A percentile compares a stretch with the other conserved stretches of the same genome.
Evolutionary conservation across 2,329 filamentous ascomycete genomes (phyloP).

Genomic region (Colletotrichum sp.): DNA sequence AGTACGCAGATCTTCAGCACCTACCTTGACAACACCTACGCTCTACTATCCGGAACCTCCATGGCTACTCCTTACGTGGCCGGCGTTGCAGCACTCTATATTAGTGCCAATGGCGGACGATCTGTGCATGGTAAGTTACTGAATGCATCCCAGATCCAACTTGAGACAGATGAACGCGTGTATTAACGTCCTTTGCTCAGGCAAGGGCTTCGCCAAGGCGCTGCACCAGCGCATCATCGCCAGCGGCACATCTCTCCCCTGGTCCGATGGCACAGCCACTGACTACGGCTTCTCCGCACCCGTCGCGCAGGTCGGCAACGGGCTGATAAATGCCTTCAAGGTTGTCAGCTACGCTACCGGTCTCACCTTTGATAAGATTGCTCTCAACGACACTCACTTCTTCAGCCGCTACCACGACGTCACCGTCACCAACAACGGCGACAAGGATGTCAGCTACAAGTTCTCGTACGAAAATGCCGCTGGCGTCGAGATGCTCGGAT

Average conservation of each 20-base stretch:
- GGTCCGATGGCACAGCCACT: constrained; percentile 27
- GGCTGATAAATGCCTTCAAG: constrained; percentile 47
- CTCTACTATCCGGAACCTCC: constrained; percentile 50
- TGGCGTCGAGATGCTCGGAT: constrained; percentile 38
- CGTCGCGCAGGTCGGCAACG: constrained; percentile 44
- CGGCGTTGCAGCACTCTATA: constrained; percentile 43
- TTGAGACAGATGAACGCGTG: too few species aligned
- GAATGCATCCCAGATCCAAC: neutral
- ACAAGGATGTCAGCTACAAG: constrained; percentile 36
- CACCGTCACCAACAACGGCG: constrained; percentile 41
- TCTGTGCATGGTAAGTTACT: constrained; percentile 27
- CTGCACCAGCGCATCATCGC: constrained; percentile 35
- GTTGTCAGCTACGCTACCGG: constrained; percentile 41
- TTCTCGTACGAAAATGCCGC: constrained; percentile 32
- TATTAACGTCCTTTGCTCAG: constrained; percentile 20
- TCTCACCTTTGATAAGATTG: constrained; percentile 42
- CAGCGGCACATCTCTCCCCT: constrained; percentile 29
- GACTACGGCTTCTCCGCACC: constrained; percentile 31
- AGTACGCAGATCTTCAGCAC: constrained; percentile 37
- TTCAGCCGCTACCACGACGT: constrained; percentile 32
- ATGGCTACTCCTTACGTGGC: constrained; percentile 54
- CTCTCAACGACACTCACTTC: constrained; percentile 48
- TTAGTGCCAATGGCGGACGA: constrained; percentile 35
- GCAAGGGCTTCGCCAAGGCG: constrained; percentile 32
- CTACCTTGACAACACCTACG: constrained; percentile 37